Evolutionary conservation across 257 asterid species (phyloP).

Genomic region (Solanum clarkiae): DNA sequence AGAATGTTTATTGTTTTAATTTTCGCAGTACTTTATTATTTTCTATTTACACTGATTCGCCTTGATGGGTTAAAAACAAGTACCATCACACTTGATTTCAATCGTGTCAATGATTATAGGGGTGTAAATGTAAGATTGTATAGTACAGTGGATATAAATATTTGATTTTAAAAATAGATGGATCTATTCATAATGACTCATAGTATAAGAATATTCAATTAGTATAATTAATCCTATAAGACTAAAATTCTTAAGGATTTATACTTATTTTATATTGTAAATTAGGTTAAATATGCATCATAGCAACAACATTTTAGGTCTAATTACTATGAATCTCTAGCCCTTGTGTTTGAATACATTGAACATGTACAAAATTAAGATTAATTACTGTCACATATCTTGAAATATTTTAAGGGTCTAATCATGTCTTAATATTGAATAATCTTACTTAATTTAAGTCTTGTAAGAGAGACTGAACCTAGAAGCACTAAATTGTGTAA

Average conservation of each 20-base stretch:
- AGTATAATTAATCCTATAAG: no score
- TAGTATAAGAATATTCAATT: no score
- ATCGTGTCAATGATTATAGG: no score
- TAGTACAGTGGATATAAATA: no score
- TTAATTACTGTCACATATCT: neutral
- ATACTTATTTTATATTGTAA: neutral
- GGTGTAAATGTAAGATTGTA: no score
- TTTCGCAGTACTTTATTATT: no score
- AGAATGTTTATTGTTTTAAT: no score
- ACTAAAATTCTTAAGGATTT: neutral
- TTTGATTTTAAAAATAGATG: no score
- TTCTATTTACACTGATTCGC: no score
- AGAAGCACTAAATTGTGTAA: neutral
- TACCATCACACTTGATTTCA: no score
- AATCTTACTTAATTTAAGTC: conserved; percentile 5
- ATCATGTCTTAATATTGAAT: neutral
- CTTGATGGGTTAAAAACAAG: no score
- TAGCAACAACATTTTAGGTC: neutral
- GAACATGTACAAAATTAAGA: neutral
- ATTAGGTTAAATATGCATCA: neutral
- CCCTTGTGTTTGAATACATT: neutral
- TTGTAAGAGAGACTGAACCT: neutral
- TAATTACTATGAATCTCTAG: neutral
- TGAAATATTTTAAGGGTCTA: neutral
- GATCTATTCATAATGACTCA: no score